A percentile compares a stretch with the other conserved stretches of the same genome.
phyloP scores from a whole-genome alignment of 768 basidiomycete genomes.

The Amanita muscaria region DNA sequence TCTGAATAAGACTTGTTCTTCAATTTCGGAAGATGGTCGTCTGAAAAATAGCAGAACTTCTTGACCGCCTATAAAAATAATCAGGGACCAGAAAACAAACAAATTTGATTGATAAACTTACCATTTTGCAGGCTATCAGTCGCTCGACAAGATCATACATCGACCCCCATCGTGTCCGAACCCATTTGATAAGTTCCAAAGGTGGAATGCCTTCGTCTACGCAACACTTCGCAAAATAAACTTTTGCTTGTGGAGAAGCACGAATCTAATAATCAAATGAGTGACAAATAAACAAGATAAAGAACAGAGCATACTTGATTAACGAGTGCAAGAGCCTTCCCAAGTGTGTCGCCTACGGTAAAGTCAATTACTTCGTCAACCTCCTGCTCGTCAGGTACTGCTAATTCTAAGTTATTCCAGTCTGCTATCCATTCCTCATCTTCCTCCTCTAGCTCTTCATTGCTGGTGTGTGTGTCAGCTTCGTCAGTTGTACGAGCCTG shows the following conservation, averaged over 20 bases:
- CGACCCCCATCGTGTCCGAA: constrained; percentile 22
- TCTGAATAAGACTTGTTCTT: constrained; percentile 19
- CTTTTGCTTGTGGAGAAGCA: constrained; percentile 18
- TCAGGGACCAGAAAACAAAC: too few relatives aligned
- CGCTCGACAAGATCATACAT: constrained; percentile 17
- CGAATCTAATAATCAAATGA: constrained; percentile 14
- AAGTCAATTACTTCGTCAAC: constrained; percentile 11
- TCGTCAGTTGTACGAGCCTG: constrained; percentile 8
- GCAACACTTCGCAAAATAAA: constrained; percentile 16
- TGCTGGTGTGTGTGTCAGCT: too few relatives aligned
- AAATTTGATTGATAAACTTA: constrained; percentile 6
- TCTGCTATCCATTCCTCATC: too few relatives aligned
- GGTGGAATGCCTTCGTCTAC: constrained; percentile 11
- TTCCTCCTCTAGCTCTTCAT: too few relatives aligned
- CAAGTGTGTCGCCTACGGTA: constrained; percentile 14
- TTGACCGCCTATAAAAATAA: constrained; percentile 11
- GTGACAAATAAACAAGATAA: background rate
- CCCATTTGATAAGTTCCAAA: constrained; percentile 21
- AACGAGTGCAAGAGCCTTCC: constrained; percentile 17
- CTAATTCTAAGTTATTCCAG: constrained; percentile 8
- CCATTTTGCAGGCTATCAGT: constrained; percentile 6
- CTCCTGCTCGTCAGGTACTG: constrained; percentile 10
- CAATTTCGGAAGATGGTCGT: constrained; percentile 19
- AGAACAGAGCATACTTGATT: constrained; percentile 16
- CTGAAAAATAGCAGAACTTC: constrained; percentile 16